Base-by-base conservation (phyloP, 139 green algal genomes). In the Tetradesmus obliquus region DNA sequence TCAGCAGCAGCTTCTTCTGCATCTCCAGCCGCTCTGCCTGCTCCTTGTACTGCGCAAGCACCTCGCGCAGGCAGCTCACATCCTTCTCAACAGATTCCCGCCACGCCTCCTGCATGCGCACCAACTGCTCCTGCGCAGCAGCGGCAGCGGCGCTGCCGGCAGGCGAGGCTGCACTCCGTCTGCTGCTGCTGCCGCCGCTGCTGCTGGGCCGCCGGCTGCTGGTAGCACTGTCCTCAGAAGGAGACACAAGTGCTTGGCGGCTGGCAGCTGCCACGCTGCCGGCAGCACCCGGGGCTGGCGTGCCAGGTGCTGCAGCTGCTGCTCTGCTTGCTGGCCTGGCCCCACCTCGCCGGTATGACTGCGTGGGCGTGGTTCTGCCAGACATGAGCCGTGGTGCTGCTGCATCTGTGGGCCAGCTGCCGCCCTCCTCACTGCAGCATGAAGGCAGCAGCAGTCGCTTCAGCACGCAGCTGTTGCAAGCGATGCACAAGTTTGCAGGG, bases 1-100 rank as follows among this genome's bases (percentile, higher is more conserved):
- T 94, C 6, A 97, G 91, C 15, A 97, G 91, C 66, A 97, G 86
- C 93, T 94, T 93, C 84, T 97, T 97, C 91, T 97, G 95, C 62
- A 95, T 94, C 79, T 95, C 93, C 22, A 97, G 90, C 51, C 93
- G 79, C 54, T 95, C 94, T 24, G 90, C 82, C 9, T 92, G 87
- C 87, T 95, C 94, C 74, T 94, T 93, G 91, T 95, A 93, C 24
- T 92, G 69, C 0, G 60, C 90, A 76, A 97, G 57, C 10, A 93
- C 94, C 83, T 95, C 89, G 7, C 90, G 85, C 69, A 97, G 84
- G 22, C 76, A 66, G 13, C 84, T 91, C 58, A 97, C 93, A 55
- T 97, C 95, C 12, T 81, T 79, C 69, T 93, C 84, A 7, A 92
- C 88, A n/a, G 92, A 89, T n/a, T 87, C 79, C 7, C 69, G 74